Evolutionary conservation across 805 yeast species (phyloP), one percentile per base, ranked within the genome.

Genomic region (Pichia paraexigua): DNA sequence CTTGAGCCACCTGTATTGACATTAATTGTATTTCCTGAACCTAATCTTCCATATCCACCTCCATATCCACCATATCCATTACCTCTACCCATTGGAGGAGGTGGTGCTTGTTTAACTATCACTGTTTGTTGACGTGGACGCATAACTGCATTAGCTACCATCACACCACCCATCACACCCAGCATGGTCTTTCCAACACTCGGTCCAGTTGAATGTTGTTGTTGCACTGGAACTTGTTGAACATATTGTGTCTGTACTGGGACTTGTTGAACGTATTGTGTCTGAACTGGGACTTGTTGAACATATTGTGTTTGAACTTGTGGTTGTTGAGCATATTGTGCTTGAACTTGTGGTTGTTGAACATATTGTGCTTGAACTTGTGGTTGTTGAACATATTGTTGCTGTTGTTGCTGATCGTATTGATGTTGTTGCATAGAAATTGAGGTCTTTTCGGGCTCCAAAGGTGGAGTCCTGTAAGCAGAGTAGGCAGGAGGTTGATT

Each of bases 81-180:
- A 35, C 20, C 39, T 35, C 11, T 30, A 30, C 35, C 35, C 17
- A 30, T 30, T 5, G 35, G 35, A 30, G 17, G 35, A 5, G 17
- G 35, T 30, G 35, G 35, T 30, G 35, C 8, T 15, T 5, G 39
- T 35, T 7, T 35, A 35, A 35, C 39, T 17, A 35, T 20, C 6
- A 35, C 39, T 17, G 39, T 35, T 35, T 35, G 39, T 5, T 35
- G 39, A 35, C 39, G 39, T 35, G 39, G 39, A 35, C 39, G 39
- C 18, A 35, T 35, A 10, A 35, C 39, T 13, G 27, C 45, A 10
- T 47, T 51, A 0, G 53, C 53, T 6, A 50, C 41, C 37, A 51
- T n/a, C 2, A 51, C 30, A n/a, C 53, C 53, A 20, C 47, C 50
- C 3, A 35, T 47, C 3, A 51, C 50, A 27, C 53, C 53, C 39